Conservation (phyloP, 345 rosid genomes). For the Populus tremula region DNA sequence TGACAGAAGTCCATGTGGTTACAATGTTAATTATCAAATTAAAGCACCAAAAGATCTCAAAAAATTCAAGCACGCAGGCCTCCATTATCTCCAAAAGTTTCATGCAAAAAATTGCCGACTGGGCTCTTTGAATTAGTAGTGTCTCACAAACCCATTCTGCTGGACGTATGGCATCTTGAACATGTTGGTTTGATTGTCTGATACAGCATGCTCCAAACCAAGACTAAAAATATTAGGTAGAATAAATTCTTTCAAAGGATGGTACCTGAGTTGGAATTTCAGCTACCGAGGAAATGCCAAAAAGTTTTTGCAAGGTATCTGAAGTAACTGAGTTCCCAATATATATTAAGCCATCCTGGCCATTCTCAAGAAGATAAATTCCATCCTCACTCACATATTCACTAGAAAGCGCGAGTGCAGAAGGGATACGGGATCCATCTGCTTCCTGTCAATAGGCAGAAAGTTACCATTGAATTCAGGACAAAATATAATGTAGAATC, state of each 20-base stretch:
- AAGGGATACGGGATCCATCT: constrained; percentile 56
- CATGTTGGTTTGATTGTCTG: neutral
- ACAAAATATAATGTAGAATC: constrained; percentile 10
- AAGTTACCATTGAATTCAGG: constrained; percentile 4
- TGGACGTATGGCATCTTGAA: neutral
- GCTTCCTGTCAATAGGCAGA: constrained; percentile 47
- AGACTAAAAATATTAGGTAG: neutral
- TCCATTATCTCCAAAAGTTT: neutral
- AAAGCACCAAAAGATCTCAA: neutral
- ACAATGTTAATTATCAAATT: neutral
- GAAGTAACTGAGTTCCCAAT: constrained; percentile 67
- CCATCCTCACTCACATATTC: constrained; percentile 79
- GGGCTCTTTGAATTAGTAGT: neutral
- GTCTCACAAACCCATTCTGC: neutral
- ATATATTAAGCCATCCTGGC: constrained; percentile 81
- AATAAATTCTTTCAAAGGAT: neutral
- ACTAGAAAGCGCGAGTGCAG: constrained; percentile 76
- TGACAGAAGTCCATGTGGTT: neutral
- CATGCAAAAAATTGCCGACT: neutral
- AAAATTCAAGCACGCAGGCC: neutral
- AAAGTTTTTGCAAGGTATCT: constrained; percentile 58
- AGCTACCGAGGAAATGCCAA: constrained; percentile 56
- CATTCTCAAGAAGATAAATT: constrained; percentile 89
- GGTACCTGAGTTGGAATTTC: constrained; percentile 71
- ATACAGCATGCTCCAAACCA: neutral